Percentiles rank a stretch among this genome's conserved stretches.
These are phyloP conservation scores for Bathelium albidoporum DNA, from an alignment of 495 filamentous ascomycete genomes.

Conservation along the genomic window DNA sequence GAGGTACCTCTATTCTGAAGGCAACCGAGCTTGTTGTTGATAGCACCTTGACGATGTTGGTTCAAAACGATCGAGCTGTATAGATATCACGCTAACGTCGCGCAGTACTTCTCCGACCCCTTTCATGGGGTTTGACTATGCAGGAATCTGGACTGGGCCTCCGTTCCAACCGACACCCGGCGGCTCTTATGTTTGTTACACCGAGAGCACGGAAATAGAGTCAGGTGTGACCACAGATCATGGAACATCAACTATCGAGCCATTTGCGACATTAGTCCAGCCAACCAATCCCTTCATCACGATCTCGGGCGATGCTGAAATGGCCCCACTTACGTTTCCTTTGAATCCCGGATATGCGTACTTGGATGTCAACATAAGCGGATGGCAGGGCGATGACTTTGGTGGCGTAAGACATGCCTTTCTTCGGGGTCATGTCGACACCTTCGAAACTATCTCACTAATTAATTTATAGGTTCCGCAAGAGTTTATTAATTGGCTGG, in stretches of 20 bases:
- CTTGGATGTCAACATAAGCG: not conserved
- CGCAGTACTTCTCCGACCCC: not conserved
- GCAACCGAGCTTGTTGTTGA: not conserved
- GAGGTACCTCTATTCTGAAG: not conserved
- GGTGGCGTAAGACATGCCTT: not conserved
- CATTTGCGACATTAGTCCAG: not conserved
- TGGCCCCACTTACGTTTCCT: not conserved
- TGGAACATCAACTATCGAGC: not conserved
- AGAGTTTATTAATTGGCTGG: not conserved
- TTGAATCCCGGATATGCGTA: not conserved
- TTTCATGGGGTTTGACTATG: not conserved
- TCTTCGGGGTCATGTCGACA: not conserved
- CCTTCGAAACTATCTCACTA: not conserved
- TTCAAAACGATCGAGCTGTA: not conserved
- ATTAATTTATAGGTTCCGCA: not conserved
- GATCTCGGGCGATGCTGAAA: not conserved
- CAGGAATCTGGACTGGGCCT: not conserved
- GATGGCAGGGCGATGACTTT: not conserved
- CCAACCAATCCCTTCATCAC: not conserved
- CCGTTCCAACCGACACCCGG: not conserved
- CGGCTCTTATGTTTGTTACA: not conserved
- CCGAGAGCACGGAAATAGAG: not conserved
- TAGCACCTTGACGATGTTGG: not conserved
- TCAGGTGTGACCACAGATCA: not conserved
- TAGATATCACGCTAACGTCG: not conserved